Evolutionary conservation across 1,284 basidiomycete genomes (phyloP).

Genomic region (Phellinidium pouzarii): DNA sequence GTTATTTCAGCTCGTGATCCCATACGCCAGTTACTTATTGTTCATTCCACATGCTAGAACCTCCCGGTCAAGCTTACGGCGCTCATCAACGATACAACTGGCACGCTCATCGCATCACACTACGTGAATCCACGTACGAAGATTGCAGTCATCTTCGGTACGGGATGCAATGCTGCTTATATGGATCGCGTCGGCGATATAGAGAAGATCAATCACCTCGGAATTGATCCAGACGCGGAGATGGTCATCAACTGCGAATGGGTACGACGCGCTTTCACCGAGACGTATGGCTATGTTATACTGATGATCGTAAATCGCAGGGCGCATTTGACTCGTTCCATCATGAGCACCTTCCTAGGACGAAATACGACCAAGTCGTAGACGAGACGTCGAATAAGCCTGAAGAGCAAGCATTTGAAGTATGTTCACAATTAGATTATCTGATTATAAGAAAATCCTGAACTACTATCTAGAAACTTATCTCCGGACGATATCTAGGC

Average conservation of each 20-base stretch:
- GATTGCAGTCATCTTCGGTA: constrained; percentile 96
- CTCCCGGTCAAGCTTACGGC: constrained; percentile 77
- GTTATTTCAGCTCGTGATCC: neutral
- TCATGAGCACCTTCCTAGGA: constrained; percentile 90
- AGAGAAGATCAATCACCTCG: constrained; percentile 73
- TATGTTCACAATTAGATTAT: constrained; percentile 26
- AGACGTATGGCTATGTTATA: neutral
- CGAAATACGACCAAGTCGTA: constrained; percentile 90
- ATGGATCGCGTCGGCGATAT: constrained; percentile 82
- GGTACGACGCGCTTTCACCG: constrained; percentile 39
- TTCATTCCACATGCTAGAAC: constrained; percentile 38
- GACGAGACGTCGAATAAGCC: constrained; percentile 96
- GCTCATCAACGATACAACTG: constrained; percentile 95
- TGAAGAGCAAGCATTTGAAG: constrained; percentile 89
- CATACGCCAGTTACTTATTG: constrained; percentile 6
- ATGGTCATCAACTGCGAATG: constrained; percentile 99
- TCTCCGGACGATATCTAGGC: constrained; percentile 95
- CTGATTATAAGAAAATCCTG: neutral
- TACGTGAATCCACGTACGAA: constrained; percentile 90
- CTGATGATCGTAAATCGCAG: constrained; percentile 34
- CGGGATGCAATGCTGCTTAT: constrained; percentile 97
- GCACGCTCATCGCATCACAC: constrained; percentile 93
- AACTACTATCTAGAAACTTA: constrained; percentile 74
- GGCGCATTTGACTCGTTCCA: constrained; percentile 97
- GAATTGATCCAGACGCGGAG: constrained; percentile 60